A percentile compares a stretch with the other conserved stretches of the same genome.
Conservation (phyloP, 495 filamentous ascomycete species). For the Lasiosphaeria ovina region DNA sequence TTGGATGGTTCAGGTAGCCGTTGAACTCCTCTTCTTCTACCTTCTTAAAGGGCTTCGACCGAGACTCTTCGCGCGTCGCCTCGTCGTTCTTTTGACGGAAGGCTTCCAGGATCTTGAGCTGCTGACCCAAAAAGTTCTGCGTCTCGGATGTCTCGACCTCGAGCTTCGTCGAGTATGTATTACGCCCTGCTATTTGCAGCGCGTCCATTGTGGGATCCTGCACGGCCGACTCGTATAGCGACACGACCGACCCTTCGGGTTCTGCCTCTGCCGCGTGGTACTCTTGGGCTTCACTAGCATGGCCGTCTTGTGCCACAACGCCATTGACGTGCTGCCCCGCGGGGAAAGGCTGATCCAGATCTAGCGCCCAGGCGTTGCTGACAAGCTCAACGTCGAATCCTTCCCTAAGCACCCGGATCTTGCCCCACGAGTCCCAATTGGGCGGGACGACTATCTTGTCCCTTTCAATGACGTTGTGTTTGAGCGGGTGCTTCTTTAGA, state of each 20-base stretch:
- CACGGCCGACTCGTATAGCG: conserved; percentile 76
- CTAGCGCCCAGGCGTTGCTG: conserved; percentile 78
- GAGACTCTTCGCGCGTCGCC: conserved; percentile 48
- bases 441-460: conserved; percentile 92
- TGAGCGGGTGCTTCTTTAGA: conserved; percentile 75
- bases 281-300: conserved; percentile 20
- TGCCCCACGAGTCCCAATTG: conserved; percentile 99
- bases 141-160: conserved; percentile 75
- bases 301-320: not conserved
- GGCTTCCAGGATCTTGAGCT: conserved; percentile 70
- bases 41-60: conserved; percentile 36
- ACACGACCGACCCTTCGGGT: conserved; percentile 59
- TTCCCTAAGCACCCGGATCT: conserved; percentile 91
- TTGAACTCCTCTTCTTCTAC: conserved; percentile 14
- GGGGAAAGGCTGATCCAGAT: conserved; percentile 60
- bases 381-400: conserved; percentile 88
- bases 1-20: conserved; percentile 32
- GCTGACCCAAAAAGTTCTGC: conserved; percentile 72
- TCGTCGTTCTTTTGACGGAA: conserved; percentile 63
- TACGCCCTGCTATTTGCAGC: conserved; percentile 50
- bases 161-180: conserved; percentile 49
- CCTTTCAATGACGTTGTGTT: conserved; percentile 92
- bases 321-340: not conserved
- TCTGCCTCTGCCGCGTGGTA: conserved; percentile 29
- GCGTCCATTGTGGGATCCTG: conserved; percentile 64